Conservation (phyloP, 73 alveolate genomes). For the Paramecium primaurelia region DNA sequence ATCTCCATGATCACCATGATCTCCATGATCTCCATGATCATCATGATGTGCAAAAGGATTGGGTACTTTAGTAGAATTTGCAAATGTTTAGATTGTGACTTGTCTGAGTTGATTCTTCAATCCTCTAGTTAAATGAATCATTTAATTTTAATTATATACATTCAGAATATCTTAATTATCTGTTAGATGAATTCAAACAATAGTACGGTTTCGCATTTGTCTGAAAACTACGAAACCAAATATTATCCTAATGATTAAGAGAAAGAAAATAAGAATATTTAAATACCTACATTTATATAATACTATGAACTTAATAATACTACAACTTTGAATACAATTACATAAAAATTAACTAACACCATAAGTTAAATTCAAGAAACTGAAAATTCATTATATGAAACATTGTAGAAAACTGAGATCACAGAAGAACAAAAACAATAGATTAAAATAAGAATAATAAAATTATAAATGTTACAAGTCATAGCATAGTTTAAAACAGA, state of each 20-base stretch:
- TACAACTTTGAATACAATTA: neutral
- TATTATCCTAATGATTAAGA: neutral
- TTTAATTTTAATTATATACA: neutral
- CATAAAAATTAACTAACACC: neutral
- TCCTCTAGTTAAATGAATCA: conserved; percentile 15
- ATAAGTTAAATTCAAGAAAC: neutral
- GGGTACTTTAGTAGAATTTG: conserved; percentile 9
- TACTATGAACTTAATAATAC: neutral
- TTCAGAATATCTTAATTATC: neutral
- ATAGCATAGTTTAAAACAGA: neutral
- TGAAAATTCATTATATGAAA: neutral
- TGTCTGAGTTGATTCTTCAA: neutral
- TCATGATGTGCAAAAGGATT: conserved; percentile 31
- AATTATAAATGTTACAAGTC: neutral
- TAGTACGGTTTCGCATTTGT: neutral
- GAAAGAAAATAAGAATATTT: neutral
- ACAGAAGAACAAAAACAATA: neutral
- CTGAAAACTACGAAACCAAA: neutral
- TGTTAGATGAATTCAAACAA: neutral
- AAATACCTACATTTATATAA: neutral
- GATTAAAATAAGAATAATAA: neutral
- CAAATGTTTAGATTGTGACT: neutral
- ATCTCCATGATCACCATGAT: conserved; percentile 6
- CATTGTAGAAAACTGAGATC: neutral
- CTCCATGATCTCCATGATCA: conserved; percentile 4